A percentile compares a stretch with the other conserved stretches of the same genome.
Conservation (phyloP, 495 filamentous ascomycete genomes). For the Chaetomium cochliodes region DNA sequence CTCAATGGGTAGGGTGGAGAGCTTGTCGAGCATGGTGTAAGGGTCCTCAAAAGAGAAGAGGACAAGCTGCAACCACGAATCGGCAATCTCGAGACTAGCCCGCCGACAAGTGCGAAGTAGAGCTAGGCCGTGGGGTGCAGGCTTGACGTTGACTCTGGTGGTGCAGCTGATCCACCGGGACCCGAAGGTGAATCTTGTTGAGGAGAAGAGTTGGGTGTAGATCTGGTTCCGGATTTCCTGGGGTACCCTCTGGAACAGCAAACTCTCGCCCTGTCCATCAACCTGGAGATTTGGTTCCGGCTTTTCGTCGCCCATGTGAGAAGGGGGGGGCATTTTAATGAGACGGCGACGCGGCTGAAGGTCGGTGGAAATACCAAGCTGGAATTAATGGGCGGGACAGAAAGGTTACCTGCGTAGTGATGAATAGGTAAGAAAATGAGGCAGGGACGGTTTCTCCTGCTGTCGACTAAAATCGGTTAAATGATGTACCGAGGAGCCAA, state of each 20-base stretch:
- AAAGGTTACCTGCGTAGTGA: too few relatives aligned
- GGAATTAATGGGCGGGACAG: too few relatives aligned
- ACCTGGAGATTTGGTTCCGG: neutral
- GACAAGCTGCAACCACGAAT: constrained; percentile 1
- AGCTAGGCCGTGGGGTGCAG: constrained; percentile 6
- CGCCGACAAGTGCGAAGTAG: constrained; percentile 5
- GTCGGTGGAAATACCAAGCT: too few relatives aligned
- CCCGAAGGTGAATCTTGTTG: constrained; percentile 8
- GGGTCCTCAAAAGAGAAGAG: constrained; percentile 4
- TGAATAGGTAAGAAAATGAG: too few relatives aligned
- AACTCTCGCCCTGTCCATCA: neutral
- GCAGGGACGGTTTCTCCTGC: too few relatives aligned
- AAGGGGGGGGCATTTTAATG: neutral
- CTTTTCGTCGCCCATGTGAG: neutral
- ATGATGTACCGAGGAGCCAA: too few relatives aligned
- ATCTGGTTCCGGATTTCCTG: constrained; percentile 9
- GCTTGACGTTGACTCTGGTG: neutral
- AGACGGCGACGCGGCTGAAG: neutral
- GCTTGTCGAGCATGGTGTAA: neutral
- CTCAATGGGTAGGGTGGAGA: neutral
- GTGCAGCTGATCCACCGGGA: neutral
- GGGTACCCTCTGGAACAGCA: constrained; percentile 4
- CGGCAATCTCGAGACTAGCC: neutral
- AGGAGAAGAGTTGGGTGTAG: neutral
- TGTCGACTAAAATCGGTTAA: too few relatives aligned